Evolutionary conservation across 2,329 filamentous ascomycete genomes (phyloP).

Genomic region (Penicillium sp.): DNA sequence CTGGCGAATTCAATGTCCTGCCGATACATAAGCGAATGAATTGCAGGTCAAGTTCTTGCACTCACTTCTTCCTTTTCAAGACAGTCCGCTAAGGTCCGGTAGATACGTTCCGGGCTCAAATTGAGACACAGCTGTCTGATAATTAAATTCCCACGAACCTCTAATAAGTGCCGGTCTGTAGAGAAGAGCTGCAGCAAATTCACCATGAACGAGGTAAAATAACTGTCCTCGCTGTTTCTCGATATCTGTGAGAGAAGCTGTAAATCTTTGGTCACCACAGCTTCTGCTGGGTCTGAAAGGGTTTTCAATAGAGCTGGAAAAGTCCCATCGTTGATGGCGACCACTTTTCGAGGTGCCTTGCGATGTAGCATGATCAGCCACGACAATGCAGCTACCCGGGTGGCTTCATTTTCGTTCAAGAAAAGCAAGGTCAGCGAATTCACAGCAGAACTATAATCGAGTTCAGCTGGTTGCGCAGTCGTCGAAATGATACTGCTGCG

Average conservation of each 20-base stretch:
- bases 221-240: conserved; percentile 90
- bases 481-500: conserved; percentile 45
- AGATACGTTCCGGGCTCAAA: conserved; percentile 89
- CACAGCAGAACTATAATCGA: conserved; percentile 95
- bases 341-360: conserved; percentile 85
- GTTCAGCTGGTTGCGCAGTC: conserved; percentile 51
- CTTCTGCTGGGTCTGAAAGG: conserved; percentile 87
- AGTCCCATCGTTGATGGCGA: conserved; percentile 94
- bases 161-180: conserved; percentile 82
- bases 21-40: conserved; percentile 3
- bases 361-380: conserved; percentile 98
- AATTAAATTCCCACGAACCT: conserved; percentile 90
- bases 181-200: conserved; percentile 92
- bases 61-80: conserved; percentile 82
- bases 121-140: conserved; percentile 92
- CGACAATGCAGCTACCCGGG: conserved; percentile 82
- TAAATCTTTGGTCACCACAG: conserved; percentile 89
- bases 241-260: conserved; percentile 94
- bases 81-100: conserved; percentile 89
- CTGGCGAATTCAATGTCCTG: conserved; percentile 92
- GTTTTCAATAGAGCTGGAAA: conserved; percentile 96
- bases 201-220: conserved; percentile 98
- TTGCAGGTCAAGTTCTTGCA: background rate
- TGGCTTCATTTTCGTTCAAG: conserved; percentile 93
- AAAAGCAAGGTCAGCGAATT: conserved; percentile 90